phyloP scores from a whole-genome alignment of 2,329 filamentous ascomycete genomes.

The Phialophora tarda region DNA sequence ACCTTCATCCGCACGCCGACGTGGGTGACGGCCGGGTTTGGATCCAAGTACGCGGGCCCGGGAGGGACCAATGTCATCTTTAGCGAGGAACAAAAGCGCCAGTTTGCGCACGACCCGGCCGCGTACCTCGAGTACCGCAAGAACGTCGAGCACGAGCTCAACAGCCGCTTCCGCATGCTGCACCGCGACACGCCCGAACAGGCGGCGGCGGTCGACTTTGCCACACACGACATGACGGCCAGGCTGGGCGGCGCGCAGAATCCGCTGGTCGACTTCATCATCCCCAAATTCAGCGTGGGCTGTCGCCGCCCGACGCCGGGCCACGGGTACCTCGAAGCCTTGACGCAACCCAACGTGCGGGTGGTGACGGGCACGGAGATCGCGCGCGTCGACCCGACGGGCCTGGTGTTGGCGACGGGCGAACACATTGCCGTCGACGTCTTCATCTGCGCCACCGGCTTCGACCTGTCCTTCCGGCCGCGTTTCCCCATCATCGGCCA shows the following conservation, averaged over 20 bases:
- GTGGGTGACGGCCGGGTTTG: slow-evolving; percentile 37
- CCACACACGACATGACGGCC: slow-evolving; percentile 55
- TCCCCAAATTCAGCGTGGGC: slow-evolving; percentile 7
- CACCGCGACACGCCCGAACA: slow-evolving; percentile 55
- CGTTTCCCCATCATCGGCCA: slow-evolving; percentile 21
- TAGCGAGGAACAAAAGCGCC: slow-evolving; percentile 2
- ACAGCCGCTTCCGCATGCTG: slow-evolving; percentile 42
- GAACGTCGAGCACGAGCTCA: slow-evolving; percentile 8
- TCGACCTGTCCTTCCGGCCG: slow-evolving; percentile 17
- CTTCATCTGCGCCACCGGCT: slow-evolving; percentile 39
- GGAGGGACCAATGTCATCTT: slow-evolving; percentile 28
- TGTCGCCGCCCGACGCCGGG: slow-evolving; percentile 44
- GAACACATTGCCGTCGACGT: slow-evolving; percentile 48
- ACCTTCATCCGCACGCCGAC: slow-evolving; percentile 38
- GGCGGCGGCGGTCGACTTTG: slow-evolving; percentile 57
- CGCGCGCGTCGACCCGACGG: slow-evolving; percentile 45
- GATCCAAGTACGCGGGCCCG: slow-evolving; percentile 21
- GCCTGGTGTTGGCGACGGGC: slow-evolving; percentile 49
- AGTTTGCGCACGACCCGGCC: not conserved
- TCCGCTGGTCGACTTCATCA: not conserved
- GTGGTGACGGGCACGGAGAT: slow-evolving; percentile 47
- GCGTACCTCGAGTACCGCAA: not conserved
- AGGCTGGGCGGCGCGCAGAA: not conserved
- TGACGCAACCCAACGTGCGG: slow-evolving; percentile 53
- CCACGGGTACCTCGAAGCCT: slow-evolving; percentile 50